A percentile compares a stretch with the other conserved stretches of the same genome.
Conservation (phyloP, 2,329 filamentous ascomycete species). For the Aspergillus pseudoglaucus region DNA sequence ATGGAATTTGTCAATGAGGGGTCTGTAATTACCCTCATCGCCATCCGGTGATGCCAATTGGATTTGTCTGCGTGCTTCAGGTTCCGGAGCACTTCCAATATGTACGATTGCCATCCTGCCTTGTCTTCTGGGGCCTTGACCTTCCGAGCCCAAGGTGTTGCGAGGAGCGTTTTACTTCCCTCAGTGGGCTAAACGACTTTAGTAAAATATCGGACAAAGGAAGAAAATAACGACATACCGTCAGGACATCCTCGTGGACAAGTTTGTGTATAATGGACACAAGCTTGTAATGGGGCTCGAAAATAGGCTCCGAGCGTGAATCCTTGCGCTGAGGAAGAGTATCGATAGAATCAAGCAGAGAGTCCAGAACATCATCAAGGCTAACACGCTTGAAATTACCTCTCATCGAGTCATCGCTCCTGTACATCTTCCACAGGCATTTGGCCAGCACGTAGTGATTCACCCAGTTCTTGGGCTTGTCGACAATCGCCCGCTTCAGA, state of each 20-base stretch:
- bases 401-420: slow-evolving; percentile 37
- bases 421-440: slow-evolving; percentile 66
- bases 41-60: slow-evolving; percentile 92
- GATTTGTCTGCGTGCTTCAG: slow-evolving; percentile 72
- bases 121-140: slow-evolving; percentile 43
- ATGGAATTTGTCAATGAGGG: not conserved
- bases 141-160: slow-evolving; percentile 51
- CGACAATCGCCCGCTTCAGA: slow-evolving; percentile 52
- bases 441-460: slow-evolving; percentile 65
- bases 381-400: slow-evolving; percentile 29
- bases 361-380: slow-evolving; percentile 48
- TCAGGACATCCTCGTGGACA: slow-evolving; percentile 48
- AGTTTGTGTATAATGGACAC: slow-evolving; percentile 77
- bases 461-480: slow-evolving; percentile 59
- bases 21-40: slow-evolving; percentile 57
- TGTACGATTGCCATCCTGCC: slow-evolving; percentile 55
- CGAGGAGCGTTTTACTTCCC: slow-evolving; percentile 45
- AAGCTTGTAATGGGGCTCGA: slow-evolving; percentile 91
- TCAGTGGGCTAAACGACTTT: slow-evolving; percentile 29
- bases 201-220: slow-evolving; percentile 13
- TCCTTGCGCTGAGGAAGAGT: slow-evolving; percentile 56
- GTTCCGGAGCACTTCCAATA: slow-evolving; percentile 52
- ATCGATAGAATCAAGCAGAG: slow-evolving; percentile 55
- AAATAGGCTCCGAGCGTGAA: slow-evolving; percentile 62
- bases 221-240: slow-evolving; percentile 24